Conservation (phyloP, 2,329 filamentous ascomycete genomes). For the Paraphoma sp. region DNA sequence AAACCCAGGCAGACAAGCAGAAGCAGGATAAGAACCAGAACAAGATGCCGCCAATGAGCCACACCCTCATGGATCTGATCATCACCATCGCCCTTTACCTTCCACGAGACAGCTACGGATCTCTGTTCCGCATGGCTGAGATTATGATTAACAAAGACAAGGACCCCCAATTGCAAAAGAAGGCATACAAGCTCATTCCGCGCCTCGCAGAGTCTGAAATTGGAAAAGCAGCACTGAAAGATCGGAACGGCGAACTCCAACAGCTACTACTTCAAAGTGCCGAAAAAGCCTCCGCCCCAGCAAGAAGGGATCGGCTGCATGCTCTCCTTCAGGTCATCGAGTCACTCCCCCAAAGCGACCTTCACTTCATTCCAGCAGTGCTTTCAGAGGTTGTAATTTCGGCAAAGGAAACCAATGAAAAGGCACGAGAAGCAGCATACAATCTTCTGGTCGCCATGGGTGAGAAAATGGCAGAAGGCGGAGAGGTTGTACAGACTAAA, state of each 20-base stretch:
- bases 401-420: constrained; percentile 97
- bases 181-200: constrained; percentile 97
- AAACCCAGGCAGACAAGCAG: constrained; percentile 69
- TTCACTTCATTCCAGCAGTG: constrained; percentile 92
- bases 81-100: constrained; percentile 96
- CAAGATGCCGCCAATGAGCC: constrained; percentile 87
- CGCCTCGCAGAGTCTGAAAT: constrained; percentile 81
- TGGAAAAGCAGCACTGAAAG: constrained; percentile 76
- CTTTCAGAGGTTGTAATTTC: constrained; percentile 94
- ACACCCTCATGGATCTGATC: constrained; percentile 95
- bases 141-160: constrained; percentile 80
- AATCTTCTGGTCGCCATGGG: constrained; percentile 89
- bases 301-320: constrained; percentile 82
- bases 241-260: constrained; percentile 81
- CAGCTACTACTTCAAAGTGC: constrained; percentile 78
- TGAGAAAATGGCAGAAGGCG: constrained; percentile 77
- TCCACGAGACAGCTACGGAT: constrained; percentile 81
- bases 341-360: constrained; percentile 75
- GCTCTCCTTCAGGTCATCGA: constrained; percentile 83
- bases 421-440: constrained; percentile 87
- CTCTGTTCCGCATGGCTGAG: constrained; percentile 85
- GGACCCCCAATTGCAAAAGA: constrained; percentile 96
- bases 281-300: constrained; percentile 85
- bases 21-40: constrained; percentile 68
- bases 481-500: constrained; percentile 81